Evolutionary conservation across 257 asterid genomes (phyloP), one percentile per base, ranked within the genome.

Genomic region (Vinca minor): DNA sequence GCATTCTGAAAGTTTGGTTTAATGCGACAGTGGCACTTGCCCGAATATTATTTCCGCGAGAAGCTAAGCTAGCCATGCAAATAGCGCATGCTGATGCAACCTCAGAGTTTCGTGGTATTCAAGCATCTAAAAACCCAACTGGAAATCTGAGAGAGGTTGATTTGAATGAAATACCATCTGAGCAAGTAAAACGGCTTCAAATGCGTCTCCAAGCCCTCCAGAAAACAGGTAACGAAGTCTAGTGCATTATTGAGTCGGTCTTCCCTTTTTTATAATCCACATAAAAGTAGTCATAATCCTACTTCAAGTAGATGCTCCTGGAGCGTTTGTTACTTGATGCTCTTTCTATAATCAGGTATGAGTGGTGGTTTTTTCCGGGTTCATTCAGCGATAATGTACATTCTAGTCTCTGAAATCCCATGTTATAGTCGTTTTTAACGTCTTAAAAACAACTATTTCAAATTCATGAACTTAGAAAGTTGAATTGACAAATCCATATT

Each of bases 51-150:
- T 91, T 83, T 68, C 98, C 98, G 12, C 68, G 54, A 26, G 90
- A 91, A 83, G 98, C 98, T 20, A 81, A 67, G 46, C 41, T 91
- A 66, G 98, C 98, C 10, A 91, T 88, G 98, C 85, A 85, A 72
- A 74, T 74, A 73, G 95, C 96, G 58, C 75, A 82, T 56, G 96
- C 90, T 8, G 90, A 83, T 64, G 73, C 83, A 20, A 91, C 98
- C 14, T 68, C 59, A 34, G 90, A 85, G 77, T 91, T 88, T 65
- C 67, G 78, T 13, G 96, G 96, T 14, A 81, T 90, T 47, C 69
- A 89, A 29, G 76, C 88, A n/a, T 55, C 87, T 12, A 79, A 81
- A 60, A 83, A 86, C 13, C 46, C 76, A 0, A 67, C 56, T 46
- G 82, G 78, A 42, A 78, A 80, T 61, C 68, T 82, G 58, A 76